Evolutionary conservation across 768 basidiomycete species (phyloP).

Genomic region (Psilocybe cubensis): DNA sequence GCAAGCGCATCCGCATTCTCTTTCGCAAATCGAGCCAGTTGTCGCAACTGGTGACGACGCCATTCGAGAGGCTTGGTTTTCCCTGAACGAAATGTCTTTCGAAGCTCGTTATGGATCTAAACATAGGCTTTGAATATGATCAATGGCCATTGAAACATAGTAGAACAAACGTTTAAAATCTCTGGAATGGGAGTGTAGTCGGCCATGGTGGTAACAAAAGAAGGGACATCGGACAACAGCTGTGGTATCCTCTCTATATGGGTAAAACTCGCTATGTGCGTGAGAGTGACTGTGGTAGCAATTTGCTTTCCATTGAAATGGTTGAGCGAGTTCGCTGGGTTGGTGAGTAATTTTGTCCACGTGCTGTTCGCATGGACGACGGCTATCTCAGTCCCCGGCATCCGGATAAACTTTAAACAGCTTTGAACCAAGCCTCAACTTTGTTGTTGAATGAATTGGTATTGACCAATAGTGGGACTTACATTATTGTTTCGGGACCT

Average conservation of each 20-base stretch:
- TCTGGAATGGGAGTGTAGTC: conserved; percentile 23
- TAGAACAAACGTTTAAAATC: conserved; percentile 17
- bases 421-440: too few relatives aligned
- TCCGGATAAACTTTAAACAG: too few relatives aligned
- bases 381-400: too few relatives aligned
- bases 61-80: conserved; percentile 55
- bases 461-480: too few relatives aligned
- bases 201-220: conserved; percentile 7
- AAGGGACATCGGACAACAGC: background rate
- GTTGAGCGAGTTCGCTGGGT: too few relatives aligned
- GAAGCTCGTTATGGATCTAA: conserved; percentile 40
- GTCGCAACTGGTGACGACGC: conserved; percentile 66
- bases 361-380: too few relatives aligned
- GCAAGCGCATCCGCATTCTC: conserved; percentile 61
- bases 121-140: background rate
- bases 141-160: background rate
- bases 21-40: conserved; percentile 62
- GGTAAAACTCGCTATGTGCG: background rate
- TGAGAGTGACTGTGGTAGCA: background rate
- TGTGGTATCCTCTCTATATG: background rate
- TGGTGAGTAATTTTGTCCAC: too few relatives aligned
- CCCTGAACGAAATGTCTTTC: conserved; percentile 53
- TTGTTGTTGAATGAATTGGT: too few relatives aligned
- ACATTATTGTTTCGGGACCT: too few relatives aligned
- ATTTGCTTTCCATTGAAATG: background rate